Base-by-base conservation (phyloP, 257 asterid species). In the Marsdenia floribunda region DNA sequence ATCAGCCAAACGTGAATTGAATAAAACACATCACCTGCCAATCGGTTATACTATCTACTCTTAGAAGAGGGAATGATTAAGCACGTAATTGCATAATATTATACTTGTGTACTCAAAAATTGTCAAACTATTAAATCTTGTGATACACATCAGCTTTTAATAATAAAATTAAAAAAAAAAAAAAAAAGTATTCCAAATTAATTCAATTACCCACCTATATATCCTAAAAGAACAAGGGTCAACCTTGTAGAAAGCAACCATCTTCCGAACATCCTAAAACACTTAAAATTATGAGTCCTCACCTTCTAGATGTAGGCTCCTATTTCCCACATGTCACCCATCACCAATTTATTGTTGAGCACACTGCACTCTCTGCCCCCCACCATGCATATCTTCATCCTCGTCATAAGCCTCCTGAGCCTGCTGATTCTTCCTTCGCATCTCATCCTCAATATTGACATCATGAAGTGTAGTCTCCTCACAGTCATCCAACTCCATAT, bases 391-490 rank as follows among this genome's bases (percentile, higher is more conserved):
- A 75, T 86, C 90, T 2, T 83, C 90, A 37, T 86, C 90, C 59
- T 86, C 90, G 3, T 86, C 90, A 0, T 86, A 82, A 9, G 90
- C 90, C 78, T 86, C 90, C 55, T 82, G 88, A 14, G 90, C 88
- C 64, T 78, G 80, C 71, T 77, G 85, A 47, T 82, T 86, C 80
- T 79, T 86, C 84, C 88, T 82, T 38, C 90, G 86, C 83, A 86
- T 76, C 73, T 86, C 90, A 6, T 84, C 88, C 73, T 86, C 90
- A 0, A 86, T 86, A 83, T 86, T 86, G 4, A 84, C 86, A 18
- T 82, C 88, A 60, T 84, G 86, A 65, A 86, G 78, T 6, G 88
- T 82, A 40, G 90, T 86, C 77, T 86, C 90, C 79, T 86, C 90
- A 16, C 86, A 86, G 40, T 86, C 90, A 49, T 86, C 90, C 80